Conservation (phyloP, 768 basidiomycete genomes). For the Leccinum aurantiacum region DNA sequence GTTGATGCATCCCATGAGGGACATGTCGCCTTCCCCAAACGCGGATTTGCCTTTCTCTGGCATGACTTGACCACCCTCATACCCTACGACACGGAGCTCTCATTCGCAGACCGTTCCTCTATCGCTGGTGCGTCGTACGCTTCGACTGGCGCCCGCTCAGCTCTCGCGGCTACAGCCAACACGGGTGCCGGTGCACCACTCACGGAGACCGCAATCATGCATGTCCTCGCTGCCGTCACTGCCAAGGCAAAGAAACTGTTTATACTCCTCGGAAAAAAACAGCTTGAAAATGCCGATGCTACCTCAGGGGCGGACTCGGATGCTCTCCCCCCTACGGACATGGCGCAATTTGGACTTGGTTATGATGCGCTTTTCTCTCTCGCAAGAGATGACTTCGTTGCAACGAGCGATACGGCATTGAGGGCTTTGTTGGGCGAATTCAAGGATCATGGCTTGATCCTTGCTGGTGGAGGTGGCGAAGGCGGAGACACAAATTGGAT, state of each 20-base stretch:
- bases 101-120: conserved; percentile 62
- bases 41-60: conserved; percentile 78
- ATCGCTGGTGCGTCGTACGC: conserved; percentile 50
- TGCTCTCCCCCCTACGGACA: conserved; percentile 11
- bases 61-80: conserved; percentile 88
- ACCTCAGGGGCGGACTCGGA: conserved; percentile 13
- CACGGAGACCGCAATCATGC: conserved; percentile 75
- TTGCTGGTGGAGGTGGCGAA: conserved; percentile 45
- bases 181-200: conserved; percentile 42
- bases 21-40: conserved; percentile 22
- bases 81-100: conserved; percentile 78
- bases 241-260: conserved; percentile 86
- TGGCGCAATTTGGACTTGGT: conserved; percentile 54
- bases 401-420: conserved; percentile 83
- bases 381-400: conserved; percentile 83
- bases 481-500: conserved; percentile 77
- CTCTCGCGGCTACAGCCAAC: conserved; percentile 28
- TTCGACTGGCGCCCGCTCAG: conserved; percentile 28
- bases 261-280: conserved; percentile 61
- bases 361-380: conserved; percentile 70
- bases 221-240: conserved; percentile 85
- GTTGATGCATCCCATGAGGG: neutral
- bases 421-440: conserved; percentile 86
- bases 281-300: conserved; percentile 56
- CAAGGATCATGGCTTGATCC: conserved; percentile 85